These are phyloP conservation scores for Umbelopsis sp. DNA, from an alignment of 192 early-diverging fungal species.

Conservation along the genomic window DNA sequence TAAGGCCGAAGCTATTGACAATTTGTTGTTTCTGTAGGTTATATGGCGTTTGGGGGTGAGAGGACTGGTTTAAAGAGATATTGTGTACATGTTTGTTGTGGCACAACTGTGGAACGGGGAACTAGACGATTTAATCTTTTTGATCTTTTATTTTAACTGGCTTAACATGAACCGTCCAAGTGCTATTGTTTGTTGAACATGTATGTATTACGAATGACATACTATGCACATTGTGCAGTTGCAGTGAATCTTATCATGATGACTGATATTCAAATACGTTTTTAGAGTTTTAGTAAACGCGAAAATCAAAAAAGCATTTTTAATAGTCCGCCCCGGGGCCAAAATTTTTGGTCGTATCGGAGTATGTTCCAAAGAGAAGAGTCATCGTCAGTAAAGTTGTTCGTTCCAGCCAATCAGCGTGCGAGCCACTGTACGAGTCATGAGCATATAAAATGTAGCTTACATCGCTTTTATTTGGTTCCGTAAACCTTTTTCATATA, in stretches of 20 bases:
- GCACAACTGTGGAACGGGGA: conserved; percentile 14
- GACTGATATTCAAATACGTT: no score
- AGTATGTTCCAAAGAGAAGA: neutral
- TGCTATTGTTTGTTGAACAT: no score
- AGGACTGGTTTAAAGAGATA: neutral
- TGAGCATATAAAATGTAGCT: conserved; percentile 13
- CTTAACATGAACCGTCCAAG: neutral
- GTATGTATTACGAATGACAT: no score
- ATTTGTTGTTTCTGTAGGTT: conserved; percentile 12
- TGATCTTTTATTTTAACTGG: neutral
- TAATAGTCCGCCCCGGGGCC: conserved; percentile 4
- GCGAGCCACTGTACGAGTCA: neutral
- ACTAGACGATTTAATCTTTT: conserved; percentile 1
- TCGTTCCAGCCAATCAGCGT: conserved; percentile 17
- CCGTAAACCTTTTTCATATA: neutral
- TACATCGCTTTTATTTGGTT: neutral
- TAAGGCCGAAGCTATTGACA: conserved; percentile 21
- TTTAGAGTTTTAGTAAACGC: no score
- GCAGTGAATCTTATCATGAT: no score
- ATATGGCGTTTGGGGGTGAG: conserved; percentile 6
- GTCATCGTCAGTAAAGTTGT: conserved; percentile 22
- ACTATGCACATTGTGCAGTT: no score
- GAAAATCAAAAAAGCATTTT: neutral
- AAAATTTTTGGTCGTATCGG: conserved; percentile 15
- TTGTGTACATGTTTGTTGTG: conserved; percentile 7